Conservation (phyloP, 1,139 yeast species). For the Scheffersomyces segobiensis region DNA sequence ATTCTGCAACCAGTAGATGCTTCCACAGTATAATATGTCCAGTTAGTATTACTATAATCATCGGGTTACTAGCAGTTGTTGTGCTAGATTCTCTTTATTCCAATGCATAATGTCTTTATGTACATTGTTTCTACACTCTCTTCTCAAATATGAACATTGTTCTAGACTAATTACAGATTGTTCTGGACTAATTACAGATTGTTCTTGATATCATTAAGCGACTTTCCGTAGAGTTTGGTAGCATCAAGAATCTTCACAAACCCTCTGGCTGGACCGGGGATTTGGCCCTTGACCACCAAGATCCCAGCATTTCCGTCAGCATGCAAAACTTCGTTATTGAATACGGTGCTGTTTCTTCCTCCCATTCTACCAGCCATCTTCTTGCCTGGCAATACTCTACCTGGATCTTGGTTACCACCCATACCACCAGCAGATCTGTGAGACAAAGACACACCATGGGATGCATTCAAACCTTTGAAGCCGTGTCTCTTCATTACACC, state of each 20-base stretch:
- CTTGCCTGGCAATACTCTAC: slow-evolving; percentile 94
- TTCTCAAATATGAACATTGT: slow-evolving; percentile 7
- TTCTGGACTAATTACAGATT: slow-evolving; percentile 4
- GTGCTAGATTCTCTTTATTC: neutral
- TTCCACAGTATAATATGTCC: neutral
- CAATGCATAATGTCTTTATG: too few relatives aligned
- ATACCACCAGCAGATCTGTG: slow-evolving; percentile 98
- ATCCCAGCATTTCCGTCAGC: slow-evolving; percentile 81
- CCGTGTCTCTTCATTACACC: slow-evolving; percentile 98
- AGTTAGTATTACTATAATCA: too few relatives aligned
- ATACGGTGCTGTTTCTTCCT: slow-evolving; percentile 67
- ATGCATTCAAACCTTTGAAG: slow-evolving; percentile 86
- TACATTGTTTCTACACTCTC: neutral
- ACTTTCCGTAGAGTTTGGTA: slow-evolving; percentile 43
- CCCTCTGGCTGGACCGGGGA: slow-evolving; percentile 85
- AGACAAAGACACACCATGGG: slow-evolving; percentile 94
- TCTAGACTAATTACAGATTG: slow-evolving; percentile 4
- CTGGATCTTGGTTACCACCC: slow-evolving; percentile 95
- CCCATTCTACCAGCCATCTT: slow-evolving; percentile 99
- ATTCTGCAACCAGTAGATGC: neutral
- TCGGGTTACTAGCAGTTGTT: neutral
- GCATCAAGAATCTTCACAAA: slow-evolving; percentile 81
- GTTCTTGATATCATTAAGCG: slow-evolving; percentile 14
- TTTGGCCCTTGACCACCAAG: slow-evolving; percentile 81
- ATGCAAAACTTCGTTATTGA: slow-evolving; percentile 74